phyloP scores from a whole-genome alignment of 2,329 filamentous ascomycete species.

The Sphaceloma murrayae region DNA sequence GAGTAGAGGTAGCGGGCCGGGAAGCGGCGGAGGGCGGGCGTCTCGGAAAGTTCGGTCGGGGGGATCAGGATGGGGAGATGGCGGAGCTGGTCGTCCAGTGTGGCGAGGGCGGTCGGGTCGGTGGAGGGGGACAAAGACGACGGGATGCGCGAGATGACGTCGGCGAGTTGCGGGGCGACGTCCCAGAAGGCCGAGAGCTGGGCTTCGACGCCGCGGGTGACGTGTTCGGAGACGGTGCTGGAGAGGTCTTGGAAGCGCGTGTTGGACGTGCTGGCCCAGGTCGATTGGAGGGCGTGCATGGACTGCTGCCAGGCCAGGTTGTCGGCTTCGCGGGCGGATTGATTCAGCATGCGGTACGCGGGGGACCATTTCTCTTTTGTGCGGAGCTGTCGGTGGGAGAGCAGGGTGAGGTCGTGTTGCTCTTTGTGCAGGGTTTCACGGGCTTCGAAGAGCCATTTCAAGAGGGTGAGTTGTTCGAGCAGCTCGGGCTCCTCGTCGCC shows the following conservation, averaged over 20 bases:
- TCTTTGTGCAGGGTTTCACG: slow-evolving; percentile 80
- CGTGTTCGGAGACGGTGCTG: slow-evolving; percentile 70
- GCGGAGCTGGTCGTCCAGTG: slow-evolving; percentile 30
- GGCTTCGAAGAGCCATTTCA: slow-evolving; percentile 96
- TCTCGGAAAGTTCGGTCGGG: slow-evolving; percentile 69
- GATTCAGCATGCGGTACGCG: slow-evolving; percentile 4
- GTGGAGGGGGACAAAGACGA: slow-evolving; percentile 7
- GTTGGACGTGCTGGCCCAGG: slow-evolving; percentile 62
- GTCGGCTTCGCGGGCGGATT: slow-evolving; percentile 5
- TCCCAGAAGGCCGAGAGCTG: slow-evolving; percentile 97
- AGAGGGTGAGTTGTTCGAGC: slow-evolving; percentile 81
- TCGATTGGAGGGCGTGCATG: slow-evolving; percentile 54
- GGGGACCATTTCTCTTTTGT: slow-evolving; percentile 8
- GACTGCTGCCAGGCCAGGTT: background rate
- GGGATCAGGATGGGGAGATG: slow-evolving; percentile 70
- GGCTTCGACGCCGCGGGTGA: slow-evolving; percentile 76
- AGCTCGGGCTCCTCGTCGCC: slow-evolving; percentile 91
- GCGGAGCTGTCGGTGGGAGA: slow-evolving; percentile 5
- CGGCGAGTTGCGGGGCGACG: slow-evolving; percentile 73
- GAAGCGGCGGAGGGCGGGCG: slow-evolving; percentile 66
- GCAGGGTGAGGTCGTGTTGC: slow-evolving; percentile 58
- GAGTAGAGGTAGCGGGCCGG: slow-evolving; percentile 87
- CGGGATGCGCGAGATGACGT: slow-evolving; percentile 73
- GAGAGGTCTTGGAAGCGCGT: slow-evolving; percentile 68
- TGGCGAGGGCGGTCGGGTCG: slow-evolving; percentile 24